Percentiles rank a stretch among this genome's conserved stretches.
Conservation (phyloP, 2,329 filamentous ascomycete genomes). For the Penicillium sp. region DNA sequence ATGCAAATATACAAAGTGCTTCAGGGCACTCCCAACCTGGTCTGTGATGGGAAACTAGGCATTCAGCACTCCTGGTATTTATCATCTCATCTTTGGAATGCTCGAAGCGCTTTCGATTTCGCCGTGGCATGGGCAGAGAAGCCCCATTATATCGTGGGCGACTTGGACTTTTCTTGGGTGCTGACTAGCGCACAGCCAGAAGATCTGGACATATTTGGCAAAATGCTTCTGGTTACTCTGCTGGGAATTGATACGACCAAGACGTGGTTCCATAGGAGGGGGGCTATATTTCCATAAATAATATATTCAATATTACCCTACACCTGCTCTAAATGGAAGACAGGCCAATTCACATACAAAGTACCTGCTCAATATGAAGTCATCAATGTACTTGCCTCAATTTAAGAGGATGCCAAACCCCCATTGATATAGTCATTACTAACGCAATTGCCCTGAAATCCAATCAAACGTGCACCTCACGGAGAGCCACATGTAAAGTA, state of each 20-base stretch:
- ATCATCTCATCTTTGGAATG: slow-evolving; percentile 30
- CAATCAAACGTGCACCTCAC: background rate
- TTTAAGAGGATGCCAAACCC: no score
- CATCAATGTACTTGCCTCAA: no score
- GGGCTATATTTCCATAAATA: slow-evolving; percentile 13
- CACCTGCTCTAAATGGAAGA: no score
- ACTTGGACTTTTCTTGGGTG: slow-evolving; percentile 24
- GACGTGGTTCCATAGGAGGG: slow-evolving; percentile 27
- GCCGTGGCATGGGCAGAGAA: slow-evolving; percentile 28
- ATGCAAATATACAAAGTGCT: slow-evolving; percentile 25
- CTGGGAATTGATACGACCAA: slow-evolving; percentile 26
- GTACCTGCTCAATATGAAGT: no score
- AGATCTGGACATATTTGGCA: slow-evolving; percentile 31
- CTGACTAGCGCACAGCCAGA: slow-evolving; percentile 21
- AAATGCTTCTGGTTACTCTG: slow-evolving; percentile 28
- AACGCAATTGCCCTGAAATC: background rate
- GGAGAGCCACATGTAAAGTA: background rate
- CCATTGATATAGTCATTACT: no score
- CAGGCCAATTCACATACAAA: no score
- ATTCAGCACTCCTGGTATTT: slow-evolving; percentile 31
- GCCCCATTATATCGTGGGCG: slow-evolving; percentile 27
- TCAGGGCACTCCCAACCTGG: slow-evolving; percentile 9
- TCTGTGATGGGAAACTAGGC: slow-evolving; percentile 29
- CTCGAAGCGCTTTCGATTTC: slow-evolving; percentile 29
- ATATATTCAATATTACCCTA: background rate